Percentiles rank a stretch among this genome's conserved stretches.
Evolutionary conservation across 805 yeast species (phyloP).

Genomic region (Cyberlindnera suaveolens): DNA sequence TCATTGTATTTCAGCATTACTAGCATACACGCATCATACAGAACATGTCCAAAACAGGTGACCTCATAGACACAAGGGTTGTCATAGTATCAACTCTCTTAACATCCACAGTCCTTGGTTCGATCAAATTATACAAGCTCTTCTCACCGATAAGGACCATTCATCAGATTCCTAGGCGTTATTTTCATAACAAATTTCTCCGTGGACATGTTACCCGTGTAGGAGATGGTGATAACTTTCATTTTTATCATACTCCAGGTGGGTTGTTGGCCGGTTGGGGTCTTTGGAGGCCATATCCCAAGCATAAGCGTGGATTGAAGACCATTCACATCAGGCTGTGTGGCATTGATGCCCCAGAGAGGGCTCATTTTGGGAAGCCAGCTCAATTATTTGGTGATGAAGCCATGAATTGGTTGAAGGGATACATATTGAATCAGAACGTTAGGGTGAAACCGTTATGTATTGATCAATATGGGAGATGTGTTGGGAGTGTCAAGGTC

Average conservation of each 20-base stretch:
- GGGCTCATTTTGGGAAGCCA: slow-evolving; percentile 90
- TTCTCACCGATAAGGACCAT: slow-evolving; percentile 47
- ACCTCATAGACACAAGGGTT: slow-evolving; percentile 17
- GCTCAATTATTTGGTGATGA: slow-evolving; percentile 86
- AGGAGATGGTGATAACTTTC: slow-evolving; percentile 94
- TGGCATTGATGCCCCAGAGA: slow-evolving; percentile 96
- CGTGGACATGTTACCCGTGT: slow-evolving; percentile 81
- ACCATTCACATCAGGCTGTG: slow-evolving; percentile 80
- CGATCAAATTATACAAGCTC: slow-evolving; percentile 38
- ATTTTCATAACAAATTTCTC: slow-evolving; percentile 39
- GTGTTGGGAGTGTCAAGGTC: slow-evolving; percentile 64
- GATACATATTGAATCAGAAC: slow-evolving; percentile 55
- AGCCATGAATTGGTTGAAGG: slow-evolving; percentile 71
- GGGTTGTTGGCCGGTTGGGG: slow-evolving; percentile 90
- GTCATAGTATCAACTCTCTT: slow-evolving; percentile 26
- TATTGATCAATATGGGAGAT: slow-evolving; percentile 83
- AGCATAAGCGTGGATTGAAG: slow-evolving; percentile 38
- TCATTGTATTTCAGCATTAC: not conserved
- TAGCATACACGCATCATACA: not conserved
- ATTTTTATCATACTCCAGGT: slow-evolving; percentile 90
- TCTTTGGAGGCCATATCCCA: slow-evolving; percentile 71
- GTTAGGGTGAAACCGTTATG: slow-evolving; percentile 75
- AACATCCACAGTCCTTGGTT: slow-evolving; percentile 35
- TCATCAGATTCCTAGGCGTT: slow-evolving; percentile 40
- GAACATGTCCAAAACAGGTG: not conserved